Percentiles rank a stretch among this genome's conserved stretches.
Conservation (phyloP, 768 basidiomycete species). For the Macrolepiota albuminosa region DNA sequence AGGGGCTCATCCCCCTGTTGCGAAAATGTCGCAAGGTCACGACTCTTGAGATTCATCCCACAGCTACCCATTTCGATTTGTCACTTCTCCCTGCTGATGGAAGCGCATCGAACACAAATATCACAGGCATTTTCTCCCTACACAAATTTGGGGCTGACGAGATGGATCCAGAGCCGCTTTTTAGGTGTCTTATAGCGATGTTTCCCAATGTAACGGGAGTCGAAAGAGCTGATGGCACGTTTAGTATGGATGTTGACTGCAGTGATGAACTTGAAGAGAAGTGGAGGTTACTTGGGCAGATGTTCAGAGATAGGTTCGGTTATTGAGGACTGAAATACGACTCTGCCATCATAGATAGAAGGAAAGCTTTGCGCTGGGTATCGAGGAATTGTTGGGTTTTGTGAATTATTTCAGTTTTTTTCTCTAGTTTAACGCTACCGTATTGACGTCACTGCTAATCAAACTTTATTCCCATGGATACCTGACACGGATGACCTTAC, state of each 20-base stretch:
- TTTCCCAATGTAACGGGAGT: conserved; percentile 1
- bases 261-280: neutral
- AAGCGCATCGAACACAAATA: neutral
- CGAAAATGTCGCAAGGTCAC: conserved; percentile 1
- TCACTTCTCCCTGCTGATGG: neutral
- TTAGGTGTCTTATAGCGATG: conserved; percentile 1
- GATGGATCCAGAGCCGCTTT: neutral
- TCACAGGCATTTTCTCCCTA: neutral
- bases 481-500: no score
- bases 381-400: no score
- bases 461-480: no score
- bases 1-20: neutral
- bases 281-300: neutral
- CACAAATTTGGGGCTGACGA: neutral
- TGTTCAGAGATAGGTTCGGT: neutral
- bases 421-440: no score
- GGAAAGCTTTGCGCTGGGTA: no score
- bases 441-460: no score
- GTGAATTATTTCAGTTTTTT: no score
- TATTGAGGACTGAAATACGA: no score
- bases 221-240: neutral
- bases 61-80: neutral
- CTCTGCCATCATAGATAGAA: no score
- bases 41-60: neutral
- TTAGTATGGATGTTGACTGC: neutral